phyloP scores from a whole-genome alignment of 352 stramenopile species.

The Pythium myriotylum region DNA sequence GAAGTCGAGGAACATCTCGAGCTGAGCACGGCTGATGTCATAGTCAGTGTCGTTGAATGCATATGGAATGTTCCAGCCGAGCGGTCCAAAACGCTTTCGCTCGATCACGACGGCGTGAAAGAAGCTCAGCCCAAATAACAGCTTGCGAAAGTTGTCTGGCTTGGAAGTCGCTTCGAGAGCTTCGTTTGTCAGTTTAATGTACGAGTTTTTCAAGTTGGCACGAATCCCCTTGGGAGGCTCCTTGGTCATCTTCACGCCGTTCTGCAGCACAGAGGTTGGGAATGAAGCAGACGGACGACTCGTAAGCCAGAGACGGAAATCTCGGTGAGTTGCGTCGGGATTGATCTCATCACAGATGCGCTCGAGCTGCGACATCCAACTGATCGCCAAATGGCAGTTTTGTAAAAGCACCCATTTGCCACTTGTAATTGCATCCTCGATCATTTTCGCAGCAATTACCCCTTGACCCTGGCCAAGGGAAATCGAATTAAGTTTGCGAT shows the following conservation, averaged over 20 bases:
- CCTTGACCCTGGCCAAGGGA: conserved; percentile 91
- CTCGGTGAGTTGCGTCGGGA: conserved; percentile 84
- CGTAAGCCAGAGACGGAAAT: conserved; percentile 94
- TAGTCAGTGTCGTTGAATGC: conserved; percentile 93
- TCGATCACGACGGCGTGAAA: conserved; percentile 87
- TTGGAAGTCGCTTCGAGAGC: conserved; percentile 69
- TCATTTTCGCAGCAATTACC: conserved; percentile 84
- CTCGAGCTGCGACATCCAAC: conserved; percentile 92
- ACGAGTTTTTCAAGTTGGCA: conserved; percentile 89
- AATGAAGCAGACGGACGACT: conserved; percentile 70
- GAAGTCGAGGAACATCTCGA: conserved; percentile 93
- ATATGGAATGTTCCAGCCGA: conserved; percentile 94
- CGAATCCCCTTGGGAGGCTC: conserved; percentile 90
- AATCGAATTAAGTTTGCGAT: conserved; percentile 84
- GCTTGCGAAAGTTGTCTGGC: conserved; percentile 80
- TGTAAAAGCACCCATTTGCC: conserved; percentile 93
- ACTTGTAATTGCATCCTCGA: conserved; percentile 83
- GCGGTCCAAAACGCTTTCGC: conserved; percentile 86
- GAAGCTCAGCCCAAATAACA: conserved; percentile 87
- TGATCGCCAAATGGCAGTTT: conserved; percentile 93
- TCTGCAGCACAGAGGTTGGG: conserved; percentile 90
- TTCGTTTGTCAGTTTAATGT: conserved; percentile 90
- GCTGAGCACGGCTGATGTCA: conserved; percentile 74
- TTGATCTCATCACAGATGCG: conserved; percentile 90
- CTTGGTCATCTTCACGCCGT: conserved; percentile 94